Conservation (phyloP, 306 rosid species). For the Vigna reflexopilosa region DNA sequence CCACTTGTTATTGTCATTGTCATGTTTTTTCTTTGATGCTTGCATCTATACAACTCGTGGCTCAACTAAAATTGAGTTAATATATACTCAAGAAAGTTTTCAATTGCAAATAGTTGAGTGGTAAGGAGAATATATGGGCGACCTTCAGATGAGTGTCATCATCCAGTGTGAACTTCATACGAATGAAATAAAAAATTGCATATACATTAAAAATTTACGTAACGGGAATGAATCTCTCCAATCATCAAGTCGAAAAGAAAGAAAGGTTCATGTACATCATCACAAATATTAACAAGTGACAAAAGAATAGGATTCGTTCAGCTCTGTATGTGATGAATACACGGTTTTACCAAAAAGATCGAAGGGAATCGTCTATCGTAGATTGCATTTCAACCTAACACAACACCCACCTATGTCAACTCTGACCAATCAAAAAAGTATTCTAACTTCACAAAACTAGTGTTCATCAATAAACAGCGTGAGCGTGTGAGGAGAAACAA, state of each 20-base stretch:
- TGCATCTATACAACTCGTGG: neutral
- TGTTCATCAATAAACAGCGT: neutral
- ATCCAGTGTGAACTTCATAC: neutral
- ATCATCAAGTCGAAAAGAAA: neutral
- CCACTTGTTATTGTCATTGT: neutral
- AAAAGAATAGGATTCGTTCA: conserved; percentile 35
- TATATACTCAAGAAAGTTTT: neutral
- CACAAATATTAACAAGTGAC: conserved; percentile 18
- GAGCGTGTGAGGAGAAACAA: conserved; percentile 4
- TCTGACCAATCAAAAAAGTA: neutral
- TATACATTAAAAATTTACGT: no score
- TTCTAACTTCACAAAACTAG: conserved; percentile 16
- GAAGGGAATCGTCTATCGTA: conserved; percentile 21
- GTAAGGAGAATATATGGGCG: neutral
- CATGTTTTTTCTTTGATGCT: neutral
- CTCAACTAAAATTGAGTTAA: neutral
- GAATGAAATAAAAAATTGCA: neutral
- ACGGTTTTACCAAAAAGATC: conserved; percentile 33
- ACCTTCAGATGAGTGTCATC: neutral
- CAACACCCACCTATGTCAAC: conserved; percentile 2
- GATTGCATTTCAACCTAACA: conserved; percentile 27
- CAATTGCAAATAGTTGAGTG: neutral
- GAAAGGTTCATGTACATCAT: neutral
- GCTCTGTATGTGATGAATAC: conserved; percentile 47
- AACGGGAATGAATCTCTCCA: neutral